phyloP scores from a whole-genome alignment of 345 rosid genomes.

The Passiflora organensis region DNA sequence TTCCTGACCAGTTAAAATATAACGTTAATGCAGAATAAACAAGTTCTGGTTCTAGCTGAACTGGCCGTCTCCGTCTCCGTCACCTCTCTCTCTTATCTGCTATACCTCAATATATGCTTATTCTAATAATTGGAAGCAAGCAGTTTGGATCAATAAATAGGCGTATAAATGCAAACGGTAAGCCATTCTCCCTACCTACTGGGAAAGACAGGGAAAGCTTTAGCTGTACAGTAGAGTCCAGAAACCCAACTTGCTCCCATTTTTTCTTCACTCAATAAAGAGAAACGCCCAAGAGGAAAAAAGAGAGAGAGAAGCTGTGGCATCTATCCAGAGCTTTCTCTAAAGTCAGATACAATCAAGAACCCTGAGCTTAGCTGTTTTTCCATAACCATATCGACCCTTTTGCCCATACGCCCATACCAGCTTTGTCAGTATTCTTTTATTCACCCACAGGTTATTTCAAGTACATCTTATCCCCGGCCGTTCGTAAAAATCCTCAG shows the following conservation, averaged over 20 bases:
- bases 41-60: neutral
- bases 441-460: neutral
- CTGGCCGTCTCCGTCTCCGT: neutral
- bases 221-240: neutral
- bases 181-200: slow-evolving; percentile 10
- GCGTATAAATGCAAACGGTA: neutral
- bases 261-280: slow-evolving; percentile 6
- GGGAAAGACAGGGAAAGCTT: slow-evolving; percentile 3
- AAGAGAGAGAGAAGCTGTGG: neutral
- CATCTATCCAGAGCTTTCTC: slow-evolving; percentile 24
- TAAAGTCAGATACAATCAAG: slow-evolving; percentile 15
- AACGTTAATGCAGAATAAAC: neutral
- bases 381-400: slow-evolving; percentile 4
- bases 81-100: slow-evolving; percentile 1
- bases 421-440: slow-evolving; percentile 18
- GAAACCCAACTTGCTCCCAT: slow-evolving; percentile 18
- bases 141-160: slow-evolving; percentile 13
- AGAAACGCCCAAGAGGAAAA: neutral
- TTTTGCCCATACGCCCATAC: slow-evolving; percentile 25
- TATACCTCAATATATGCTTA: too few relatives aligned
- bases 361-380: slow-evolving; percentile 15
- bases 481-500: neutral
- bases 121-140: neutral
- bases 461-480: neutral
- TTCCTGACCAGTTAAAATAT: neutral